phyloP scores from a whole-genome alignment of 257 asterid genomes.

The Avicennia marina region DNA sequence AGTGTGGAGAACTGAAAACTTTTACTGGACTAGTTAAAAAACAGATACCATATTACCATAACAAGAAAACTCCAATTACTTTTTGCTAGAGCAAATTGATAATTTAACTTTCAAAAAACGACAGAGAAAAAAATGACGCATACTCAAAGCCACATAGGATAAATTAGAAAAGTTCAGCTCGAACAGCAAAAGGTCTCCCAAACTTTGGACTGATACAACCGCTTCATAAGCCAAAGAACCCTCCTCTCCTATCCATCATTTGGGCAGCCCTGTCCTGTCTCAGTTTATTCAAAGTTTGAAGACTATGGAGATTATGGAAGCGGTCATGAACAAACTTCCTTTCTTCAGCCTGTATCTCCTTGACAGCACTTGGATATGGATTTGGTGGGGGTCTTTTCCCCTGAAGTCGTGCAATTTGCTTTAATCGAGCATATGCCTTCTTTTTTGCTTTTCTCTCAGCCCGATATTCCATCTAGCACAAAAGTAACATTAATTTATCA shows the following conservation, averaged over 20 bases:
- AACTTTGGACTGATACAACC: too few relatives aligned
- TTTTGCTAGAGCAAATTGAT: too few relatives aligned
- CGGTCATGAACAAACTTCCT: slow-evolving; percentile 57
- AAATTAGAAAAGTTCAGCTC: slow-evolving; percentile 1
- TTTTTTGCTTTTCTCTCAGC: slow-evolving; percentile 52
- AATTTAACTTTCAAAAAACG: too few relatives aligned
- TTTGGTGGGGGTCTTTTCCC: slow-evolving; percentile 77
- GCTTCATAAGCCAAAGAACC: slow-evolving; percentile 19
- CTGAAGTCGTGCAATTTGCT: slow-evolving; percentile 56
- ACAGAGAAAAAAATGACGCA: too few relatives aligned
- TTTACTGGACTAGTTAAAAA: too few relatives aligned
- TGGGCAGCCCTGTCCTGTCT: slow-evolving; percentile 38
- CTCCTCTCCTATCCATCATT: slow-evolving; percentile 41
- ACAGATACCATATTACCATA: too few relatives aligned
- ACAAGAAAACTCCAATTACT: too few relatives aligned
- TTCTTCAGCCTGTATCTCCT: slow-evolving; percentile 83
- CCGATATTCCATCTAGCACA: slow-evolving; percentile 63
- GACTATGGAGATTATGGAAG: slow-evolving; percentile 38
- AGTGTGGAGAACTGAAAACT: too few relatives aligned
- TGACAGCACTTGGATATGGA: slow-evolving; percentile 72
- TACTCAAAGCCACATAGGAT: too few relatives aligned
- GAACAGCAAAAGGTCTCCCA: background rate
- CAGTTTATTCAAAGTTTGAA: slow-evolving; percentile 35
- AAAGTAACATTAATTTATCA: too few relatives aligned
- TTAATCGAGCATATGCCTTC: slow-evolving; percentile 64